Base-by-base conservation (phyloP, 2,329 filamentous ascomycete genomes). In the Aspergillus piperis region DNA sequence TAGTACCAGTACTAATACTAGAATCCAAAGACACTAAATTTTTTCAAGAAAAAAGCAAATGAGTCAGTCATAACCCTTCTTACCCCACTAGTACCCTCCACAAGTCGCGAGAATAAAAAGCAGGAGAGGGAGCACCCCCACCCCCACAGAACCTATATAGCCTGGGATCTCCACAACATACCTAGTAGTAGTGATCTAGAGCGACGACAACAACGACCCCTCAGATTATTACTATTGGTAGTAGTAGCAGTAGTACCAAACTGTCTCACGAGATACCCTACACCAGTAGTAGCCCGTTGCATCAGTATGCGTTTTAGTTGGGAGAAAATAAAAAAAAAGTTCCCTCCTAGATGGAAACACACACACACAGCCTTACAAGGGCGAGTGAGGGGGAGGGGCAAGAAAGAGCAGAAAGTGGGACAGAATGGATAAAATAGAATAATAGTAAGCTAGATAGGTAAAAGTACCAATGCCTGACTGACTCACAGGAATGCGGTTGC, bases 241-340 rank as follows among this genome's bases (percentile, higher is more conserved):
- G 58, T 53, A 60, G 32, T 64, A 57, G 58, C 62, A 58, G 59
- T 63, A 54, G 50, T 63, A 25, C 60, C 48, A 25, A 67, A 51
- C 42, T 48, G 21, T 41, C 57, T 71, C 49, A 59, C 57, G 21
- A 49, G 52, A 49, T 59, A 62, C 49, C 48, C 42, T 59, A 62
- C 47, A 48, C 54, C 39, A 41, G 51, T 48, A 19, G 51, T 48
- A 19, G 54, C 23, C 6, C 54, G 59, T 38, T 50, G 64, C 70
- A 72, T 72, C 49, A 64, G 65, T 60, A 19, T 59, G 13, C 15
- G 21, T 3, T n/a, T 30, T 30, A 27, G 47, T 15, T 32, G 15
- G 21, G 11, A 27, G 30, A 32, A 3, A 32, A 32, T 10, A 5
- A 15, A 13, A 15, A 36, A 36, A 36, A 36, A 13, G 11, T 36